Conservation (phyloP, 176 grass and related monocot genomes). For the Bolboschoenus planiculmis region DNA sequence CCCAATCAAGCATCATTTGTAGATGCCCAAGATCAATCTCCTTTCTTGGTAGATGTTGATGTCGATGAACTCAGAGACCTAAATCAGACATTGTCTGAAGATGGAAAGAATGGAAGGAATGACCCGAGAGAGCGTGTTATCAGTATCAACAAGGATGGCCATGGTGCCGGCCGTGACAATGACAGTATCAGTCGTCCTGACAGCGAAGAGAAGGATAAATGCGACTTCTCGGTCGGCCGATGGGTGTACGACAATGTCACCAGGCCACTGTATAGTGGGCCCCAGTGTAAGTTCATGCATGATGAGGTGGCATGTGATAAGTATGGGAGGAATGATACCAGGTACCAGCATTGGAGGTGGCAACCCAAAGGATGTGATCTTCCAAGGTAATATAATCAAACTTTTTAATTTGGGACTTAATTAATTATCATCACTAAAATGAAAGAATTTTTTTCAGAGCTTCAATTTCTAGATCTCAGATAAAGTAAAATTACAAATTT, state of each 20-base stretch:
- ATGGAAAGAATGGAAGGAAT: not conserved
- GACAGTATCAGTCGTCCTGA: too few relatives aligned
- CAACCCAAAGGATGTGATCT: conserved; percentile 75
- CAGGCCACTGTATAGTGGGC: conserved; percentile 51
- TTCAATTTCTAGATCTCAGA: too few relatives aligned
- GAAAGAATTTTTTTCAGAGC: too few relatives aligned
- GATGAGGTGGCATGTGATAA: conserved; percentile 70
- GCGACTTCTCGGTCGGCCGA: conserved; percentile 38
- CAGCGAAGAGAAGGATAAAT: conserved; percentile 17
- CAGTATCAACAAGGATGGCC: not conserved
- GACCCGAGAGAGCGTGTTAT: not conserved
- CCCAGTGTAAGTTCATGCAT: conserved; percentile 56
- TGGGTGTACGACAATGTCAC: conserved; percentile 66
- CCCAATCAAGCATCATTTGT: too few relatives aligned
- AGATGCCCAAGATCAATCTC: too few relatives aligned
- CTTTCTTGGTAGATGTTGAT: not conserved
- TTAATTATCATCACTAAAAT: too few relatives aligned
- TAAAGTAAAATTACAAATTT: too few relatives aligned
- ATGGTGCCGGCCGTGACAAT: not conserved
- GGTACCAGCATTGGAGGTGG: conserved; percentile 94
- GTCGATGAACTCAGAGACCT: too few relatives aligned
- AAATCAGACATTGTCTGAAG: too few relatives aligned
- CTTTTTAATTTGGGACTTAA: too few relatives aligned
- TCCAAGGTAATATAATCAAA: conserved; percentile 43
- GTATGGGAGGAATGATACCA: conserved; percentile 62